A percentile compares a stretch with the other conserved stretches of the same genome.
Conservation (phyloP, 768 basidiomycete genomes). For the Russula sp. region DNA sequence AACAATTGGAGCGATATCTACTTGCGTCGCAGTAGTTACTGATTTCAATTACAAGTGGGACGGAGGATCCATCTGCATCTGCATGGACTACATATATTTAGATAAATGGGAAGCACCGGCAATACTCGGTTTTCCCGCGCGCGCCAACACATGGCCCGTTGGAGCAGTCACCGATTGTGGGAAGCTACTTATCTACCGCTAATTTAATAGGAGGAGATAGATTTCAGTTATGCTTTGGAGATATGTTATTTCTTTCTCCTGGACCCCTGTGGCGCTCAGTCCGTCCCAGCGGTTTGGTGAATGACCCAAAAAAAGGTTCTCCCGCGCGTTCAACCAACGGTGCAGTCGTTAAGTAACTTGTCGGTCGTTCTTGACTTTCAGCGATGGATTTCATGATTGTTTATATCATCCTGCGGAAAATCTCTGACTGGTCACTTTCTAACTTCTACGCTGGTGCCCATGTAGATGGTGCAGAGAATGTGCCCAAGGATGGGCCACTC, state of each 20-base stretch:
- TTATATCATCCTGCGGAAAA: conserved; percentile 62
- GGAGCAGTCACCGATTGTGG: too few relatives aligned
- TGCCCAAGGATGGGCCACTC: conserved; percentile 80
- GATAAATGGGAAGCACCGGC: too few relatives aligned
- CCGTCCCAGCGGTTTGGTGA: background rate
- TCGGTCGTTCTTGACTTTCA: background rate
- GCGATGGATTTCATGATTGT: conserved; percentile 34
- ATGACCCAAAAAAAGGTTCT: background rate
- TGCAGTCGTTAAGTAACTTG: background rate
- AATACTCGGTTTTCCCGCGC: too few relatives aligned
- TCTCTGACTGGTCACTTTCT: conserved; percentile 66
- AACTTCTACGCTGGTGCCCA: conserved; percentile 85
- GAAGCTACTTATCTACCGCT: too few relatives aligned
- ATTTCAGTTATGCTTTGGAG: background rate
- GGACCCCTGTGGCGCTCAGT: background rate
- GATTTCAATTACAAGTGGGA: too few relatives aligned
- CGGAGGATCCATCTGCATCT: background rate
- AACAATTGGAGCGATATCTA: conserved; percentile 36
- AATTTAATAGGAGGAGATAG: too few relatives aligned
- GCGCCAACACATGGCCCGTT: too few relatives aligned
- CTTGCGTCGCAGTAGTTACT: background rate
- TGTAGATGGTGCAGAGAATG: conserved; percentile 79
- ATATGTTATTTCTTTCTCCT: background rate
- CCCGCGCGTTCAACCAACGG: background rate
- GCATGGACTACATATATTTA: too few relatives aligned